phyloP scores from a whole-genome alignment of 768 basidiomycete species.

The Nevesoporus exiguus region DNA sequence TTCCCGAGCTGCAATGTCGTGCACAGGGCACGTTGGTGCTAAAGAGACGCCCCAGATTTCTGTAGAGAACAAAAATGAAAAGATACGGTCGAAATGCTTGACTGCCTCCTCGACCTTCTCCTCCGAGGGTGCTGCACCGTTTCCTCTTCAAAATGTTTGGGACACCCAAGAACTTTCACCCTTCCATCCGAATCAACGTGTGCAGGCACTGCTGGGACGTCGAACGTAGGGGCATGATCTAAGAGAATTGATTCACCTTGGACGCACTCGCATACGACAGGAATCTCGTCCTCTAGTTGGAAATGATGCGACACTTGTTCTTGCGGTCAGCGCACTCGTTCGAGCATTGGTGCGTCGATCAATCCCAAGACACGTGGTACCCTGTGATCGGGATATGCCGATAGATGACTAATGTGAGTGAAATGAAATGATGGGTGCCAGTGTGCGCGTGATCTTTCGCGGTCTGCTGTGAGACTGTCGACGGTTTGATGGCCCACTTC shows the following conservation, averaged over 20 bases:
- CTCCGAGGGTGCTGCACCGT: no score
- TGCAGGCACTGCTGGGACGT: not conserved
- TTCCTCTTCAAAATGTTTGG: not conserved
- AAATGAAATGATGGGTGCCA: slow-evolving; percentile 10
- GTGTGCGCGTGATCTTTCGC: slow-evolving; percentile 1
- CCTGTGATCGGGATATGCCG: slow-evolving; percentile 15
- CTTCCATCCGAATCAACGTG: not conserved
- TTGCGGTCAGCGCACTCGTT: not conserved
- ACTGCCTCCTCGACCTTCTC: not conserved
- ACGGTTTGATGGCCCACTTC: slow-evolving; percentile 62
- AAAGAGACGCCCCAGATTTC: slow-evolving; percentile 3
- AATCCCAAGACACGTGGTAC: no score
- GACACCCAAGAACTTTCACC: not conserved
- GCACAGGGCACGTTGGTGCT: no score
- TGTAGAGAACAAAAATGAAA: not conserved
- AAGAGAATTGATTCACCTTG: not conserved
- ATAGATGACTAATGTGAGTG: slow-evolving; percentile 16
- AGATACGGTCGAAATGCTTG: not conserved
- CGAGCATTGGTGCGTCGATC: no score
- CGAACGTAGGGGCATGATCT: not conserved
- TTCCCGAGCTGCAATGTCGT: not conserved
- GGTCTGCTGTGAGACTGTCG: not conserved
- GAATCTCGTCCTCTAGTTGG: not conserved
- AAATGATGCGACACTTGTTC: not conserved
- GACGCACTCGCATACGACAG: not conserved